phyloP scores from a whole-genome alignment of 2,329 filamentous ascomycete species.

The Nemania serpens region DNA sequence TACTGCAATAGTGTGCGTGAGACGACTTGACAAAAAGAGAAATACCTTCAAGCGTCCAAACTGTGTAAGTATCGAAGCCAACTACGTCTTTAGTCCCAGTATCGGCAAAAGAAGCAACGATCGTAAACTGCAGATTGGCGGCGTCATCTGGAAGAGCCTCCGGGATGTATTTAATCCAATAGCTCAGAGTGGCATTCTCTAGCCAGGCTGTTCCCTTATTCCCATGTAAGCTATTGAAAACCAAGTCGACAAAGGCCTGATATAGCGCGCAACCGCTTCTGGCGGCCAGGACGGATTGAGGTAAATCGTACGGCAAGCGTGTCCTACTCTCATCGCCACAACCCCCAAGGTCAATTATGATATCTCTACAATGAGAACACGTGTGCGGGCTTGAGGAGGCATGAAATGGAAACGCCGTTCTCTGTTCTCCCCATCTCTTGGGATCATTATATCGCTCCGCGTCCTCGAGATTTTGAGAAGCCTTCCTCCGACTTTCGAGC shows the following conservation, averaged over 20 bases:
- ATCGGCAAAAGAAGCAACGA: neutral
- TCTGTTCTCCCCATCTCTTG: neutral
- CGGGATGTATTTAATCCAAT: neutral
- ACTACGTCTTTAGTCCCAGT: neutral
- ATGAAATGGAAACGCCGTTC: neutral
- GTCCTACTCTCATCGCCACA: neutral
- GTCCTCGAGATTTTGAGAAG: neutral
- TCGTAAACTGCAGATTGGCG: neutral
- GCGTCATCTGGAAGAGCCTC: neutral
- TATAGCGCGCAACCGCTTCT: slow-evolving; percentile 7
- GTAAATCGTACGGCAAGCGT: neutral
- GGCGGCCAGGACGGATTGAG: no score
- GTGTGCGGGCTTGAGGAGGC: slow-evolving; percentile 3
- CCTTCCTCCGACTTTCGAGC: neutral
- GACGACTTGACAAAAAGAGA: neutral
- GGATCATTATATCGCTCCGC: neutral
- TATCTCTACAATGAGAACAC: neutral
- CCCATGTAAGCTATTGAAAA: no score
- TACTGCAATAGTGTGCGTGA: neutral
- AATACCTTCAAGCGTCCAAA: slow-evolving; percentile 13
- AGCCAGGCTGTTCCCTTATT: neutral
- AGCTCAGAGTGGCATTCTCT: neutral
- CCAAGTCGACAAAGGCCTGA: slow-evolving; percentile 7
- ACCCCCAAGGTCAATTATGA: neutral
- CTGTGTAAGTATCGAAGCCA: neutral